These are phyloP conservation scores for Asterophora parasitica DNA, from an alignment of 768 basidiomycete species.

Conservation along the genomic window DNA sequence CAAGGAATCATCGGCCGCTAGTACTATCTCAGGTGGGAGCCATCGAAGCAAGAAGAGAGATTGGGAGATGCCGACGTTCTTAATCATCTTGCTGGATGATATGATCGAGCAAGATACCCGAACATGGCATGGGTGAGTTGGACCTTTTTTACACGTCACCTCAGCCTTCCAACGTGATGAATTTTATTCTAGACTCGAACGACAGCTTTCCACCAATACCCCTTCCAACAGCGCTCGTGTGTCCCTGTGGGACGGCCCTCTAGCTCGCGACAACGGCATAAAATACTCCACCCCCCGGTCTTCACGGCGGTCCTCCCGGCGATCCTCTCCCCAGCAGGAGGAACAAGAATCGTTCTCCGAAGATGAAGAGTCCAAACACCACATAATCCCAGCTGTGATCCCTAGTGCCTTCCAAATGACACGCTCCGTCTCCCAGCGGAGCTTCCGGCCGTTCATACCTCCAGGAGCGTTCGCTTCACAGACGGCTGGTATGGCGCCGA, in stretches of 20 bases:
- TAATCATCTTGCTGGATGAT: constrained; percentile 36
- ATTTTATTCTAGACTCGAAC: constrained; percentile 24
- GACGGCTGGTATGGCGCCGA: neutral
- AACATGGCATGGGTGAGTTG: constrained; percentile 41
- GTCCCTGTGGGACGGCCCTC: constrained; percentile 39
- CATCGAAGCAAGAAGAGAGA: constrained; percentile 16
- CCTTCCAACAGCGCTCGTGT: constrained; percentile 20
- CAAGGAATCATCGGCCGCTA: constrained; percentile 12
- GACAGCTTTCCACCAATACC: constrained; percentile 26
- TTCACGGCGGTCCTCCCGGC: neutral
- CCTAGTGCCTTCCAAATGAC: constrained; percentile 13
- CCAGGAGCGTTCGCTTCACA: constrained; percentile 2
- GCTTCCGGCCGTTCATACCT: constrained; percentile 3
- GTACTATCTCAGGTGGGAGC: constrained; percentile 10
- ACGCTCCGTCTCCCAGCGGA: constrained; percentile 12
- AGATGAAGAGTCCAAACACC: constrained; percentile 2
- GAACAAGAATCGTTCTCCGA: constrained; percentile 21
- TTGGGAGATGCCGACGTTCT: constrained; percentile 25
- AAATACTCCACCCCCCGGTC: constrained; percentile 12
- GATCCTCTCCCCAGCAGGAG: constrained; percentile 11
- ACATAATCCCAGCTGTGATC: constrained; percentile 22
- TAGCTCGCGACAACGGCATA: constrained; percentile 28
- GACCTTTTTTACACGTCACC: neutral
- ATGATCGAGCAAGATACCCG: constrained; percentile 25
- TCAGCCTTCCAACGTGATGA: neutral